A percentile compares a stretch with the other conserved stretches of the same genome.
Conservation (phyloP, 768 basidiomycete genomes). For the Naganishia friedmannii region DNA sequence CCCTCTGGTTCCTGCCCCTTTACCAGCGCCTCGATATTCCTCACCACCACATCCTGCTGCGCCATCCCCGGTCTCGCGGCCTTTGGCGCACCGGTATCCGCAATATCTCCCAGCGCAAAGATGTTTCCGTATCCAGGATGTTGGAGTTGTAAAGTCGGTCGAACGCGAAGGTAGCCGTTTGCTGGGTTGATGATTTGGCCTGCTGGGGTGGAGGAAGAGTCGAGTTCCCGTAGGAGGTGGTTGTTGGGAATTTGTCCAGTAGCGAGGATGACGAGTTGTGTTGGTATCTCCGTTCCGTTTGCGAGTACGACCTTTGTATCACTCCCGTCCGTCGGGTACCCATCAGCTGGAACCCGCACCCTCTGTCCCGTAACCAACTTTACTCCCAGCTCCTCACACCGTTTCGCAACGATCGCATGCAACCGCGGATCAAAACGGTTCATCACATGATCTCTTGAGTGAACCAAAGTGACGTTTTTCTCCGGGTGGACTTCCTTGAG, state of each 20-base stretch:
- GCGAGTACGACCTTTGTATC: slow-evolving; percentile 37
- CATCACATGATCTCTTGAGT: slow-evolving; percentile 32
- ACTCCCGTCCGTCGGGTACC: slow-evolving; percentile 32
- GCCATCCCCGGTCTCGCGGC: slow-evolving; percentile 28
- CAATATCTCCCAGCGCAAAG: slow-evolving; percentile 30
- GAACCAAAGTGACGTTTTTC: slow-evolving; percentile 45
- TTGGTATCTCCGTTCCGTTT: slow-evolving; percentile 30
- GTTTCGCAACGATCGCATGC: slow-evolving; percentile 34
- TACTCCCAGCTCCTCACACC: slow-evolving; percentile 38
- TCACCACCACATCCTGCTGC: slow-evolving; percentile 24
- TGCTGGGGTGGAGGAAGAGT: slow-evolving; percentile 8
- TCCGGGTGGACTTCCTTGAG: slow-evolving; percentile 39
- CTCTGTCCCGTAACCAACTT: slow-evolving; percentile 38
- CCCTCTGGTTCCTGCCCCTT: not conserved
- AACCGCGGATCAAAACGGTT: slow-evolving; percentile 36
- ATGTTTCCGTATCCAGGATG: not conserved
- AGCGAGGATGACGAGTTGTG: slow-evolving; percentile 28
- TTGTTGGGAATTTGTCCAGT: slow-evolving; percentile 28
- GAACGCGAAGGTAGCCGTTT: slow-evolving; percentile 29
- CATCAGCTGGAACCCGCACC: slow-evolving; percentile 33
- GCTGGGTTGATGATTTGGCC: slow-evolving; percentile 19
- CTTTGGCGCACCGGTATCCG: slow-evolving; percentile 30
- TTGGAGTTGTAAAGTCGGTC: slow-evolving; percentile 26
- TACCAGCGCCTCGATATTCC: slow-evolving; percentile 24
- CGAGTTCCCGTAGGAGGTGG: slow-evolving; percentile 35